phyloP scores from a whole-genome alignment of 768 basidiomycete genomes.

The Dictyophora rubrovolvata region DNA sequence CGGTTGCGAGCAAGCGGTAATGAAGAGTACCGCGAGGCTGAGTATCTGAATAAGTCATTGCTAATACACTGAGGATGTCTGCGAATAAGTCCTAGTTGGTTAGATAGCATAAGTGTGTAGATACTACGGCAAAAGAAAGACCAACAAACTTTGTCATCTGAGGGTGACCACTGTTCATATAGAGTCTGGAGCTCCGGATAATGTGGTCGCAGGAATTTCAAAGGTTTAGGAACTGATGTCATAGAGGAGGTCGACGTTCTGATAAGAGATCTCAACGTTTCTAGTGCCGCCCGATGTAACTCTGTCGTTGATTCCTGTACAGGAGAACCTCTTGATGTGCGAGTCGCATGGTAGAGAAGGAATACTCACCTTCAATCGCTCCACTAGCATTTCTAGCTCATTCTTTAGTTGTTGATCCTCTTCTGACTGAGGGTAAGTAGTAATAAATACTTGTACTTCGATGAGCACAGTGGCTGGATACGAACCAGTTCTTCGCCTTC shows the following conservation, averaged over 20 bases:
- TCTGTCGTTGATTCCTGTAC: slow-evolving; percentile 76
- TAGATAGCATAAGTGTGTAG: not conserved
- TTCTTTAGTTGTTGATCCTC: slow-evolving; percentile 89
- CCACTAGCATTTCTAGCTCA: slow-evolving; percentile 94
- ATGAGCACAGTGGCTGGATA: slow-evolving; percentile 12
- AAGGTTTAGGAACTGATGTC: slow-evolving; percentile 98
- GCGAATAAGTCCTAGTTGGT: slow-evolving; percentile 73
- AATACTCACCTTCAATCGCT: slow-evolving; percentile 70
- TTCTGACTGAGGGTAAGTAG: slow-evolving; percentile 53
- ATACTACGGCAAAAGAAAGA: not conserved
- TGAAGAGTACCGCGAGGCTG: slow-evolving; percentile 91
- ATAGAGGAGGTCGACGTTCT: slow-evolving; percentile 96
- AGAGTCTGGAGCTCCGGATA: slow-evolving; percentile 79
- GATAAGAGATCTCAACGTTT: slow-evolving; percentile 88
- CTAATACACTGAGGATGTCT: slow-evolving; percentile 94
- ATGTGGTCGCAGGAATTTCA: slow-evolving; percentile 94
- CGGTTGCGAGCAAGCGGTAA: slow-evolving; percentile 78
- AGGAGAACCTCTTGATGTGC: slow-evolving; percentile 9
- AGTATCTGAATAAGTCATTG: slow-evolving; percentile 99
- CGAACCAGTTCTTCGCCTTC: slow-evolving; percentile 71
- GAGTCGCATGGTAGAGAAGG: not conserved
- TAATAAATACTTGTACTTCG: not conserved
- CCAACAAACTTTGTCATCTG: slow-evolving; percentile 58
- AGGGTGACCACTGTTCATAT: slow-evolving; percentile 72
- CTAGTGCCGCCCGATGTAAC: slow-evolving; percentile 82